These are phyloP conservation scores for Acer yangbiense DNA, from an alignment of 345 rosid genomes.

Conservation along the genomic window DNA sequence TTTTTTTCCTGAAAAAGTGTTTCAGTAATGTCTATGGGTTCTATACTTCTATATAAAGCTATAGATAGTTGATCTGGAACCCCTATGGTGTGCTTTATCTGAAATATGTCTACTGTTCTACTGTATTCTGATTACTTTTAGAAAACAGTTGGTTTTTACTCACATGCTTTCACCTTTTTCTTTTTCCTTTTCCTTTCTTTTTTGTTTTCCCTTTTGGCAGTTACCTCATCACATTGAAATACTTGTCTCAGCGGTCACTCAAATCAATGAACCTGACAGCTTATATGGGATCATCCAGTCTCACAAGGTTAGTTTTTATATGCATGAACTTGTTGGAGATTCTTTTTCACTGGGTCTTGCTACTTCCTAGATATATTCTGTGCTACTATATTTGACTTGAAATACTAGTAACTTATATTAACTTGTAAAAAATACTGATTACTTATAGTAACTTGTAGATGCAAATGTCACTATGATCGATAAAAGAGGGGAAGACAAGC, in stretches of 20 bases:
- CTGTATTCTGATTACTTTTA: background rate
- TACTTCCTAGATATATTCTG: background rate
- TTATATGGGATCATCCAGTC: slow-evolving; percentile 90
- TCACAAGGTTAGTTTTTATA: slow-evolving; percentile 59
- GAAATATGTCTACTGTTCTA: slow-evolving; percentile 8
- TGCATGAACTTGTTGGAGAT: slow-evolving; percentile 16
- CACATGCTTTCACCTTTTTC: background rate
- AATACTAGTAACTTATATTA: background rate
- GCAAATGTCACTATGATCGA: background rate
- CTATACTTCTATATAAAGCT: background rate
- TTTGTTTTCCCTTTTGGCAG: slow-evolving; percentile 40
- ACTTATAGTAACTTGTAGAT: background rate
- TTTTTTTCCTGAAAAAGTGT: background rate
- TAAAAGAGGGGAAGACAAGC: background rate
- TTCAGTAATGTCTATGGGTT: background rate
- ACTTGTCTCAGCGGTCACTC: slow-evolving; percentile 83
- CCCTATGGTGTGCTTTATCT: background rate
- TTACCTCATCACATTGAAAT: slow-evolving; percentile 77
- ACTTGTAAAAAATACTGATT: background rate
- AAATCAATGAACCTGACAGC: slow-evolving; percentile 96
- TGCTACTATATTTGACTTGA: background rate
- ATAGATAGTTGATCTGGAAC: background rate
- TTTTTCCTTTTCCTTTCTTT: background rate
- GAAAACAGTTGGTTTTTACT: background rate
- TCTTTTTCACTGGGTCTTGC: background rate